A percentile compares a stretch with the other conserved stretches of the same genome.
phyloP scores from a whole-genome alignment of 352 stramenopile genomes.

The Globisporangium polare region DNA sequence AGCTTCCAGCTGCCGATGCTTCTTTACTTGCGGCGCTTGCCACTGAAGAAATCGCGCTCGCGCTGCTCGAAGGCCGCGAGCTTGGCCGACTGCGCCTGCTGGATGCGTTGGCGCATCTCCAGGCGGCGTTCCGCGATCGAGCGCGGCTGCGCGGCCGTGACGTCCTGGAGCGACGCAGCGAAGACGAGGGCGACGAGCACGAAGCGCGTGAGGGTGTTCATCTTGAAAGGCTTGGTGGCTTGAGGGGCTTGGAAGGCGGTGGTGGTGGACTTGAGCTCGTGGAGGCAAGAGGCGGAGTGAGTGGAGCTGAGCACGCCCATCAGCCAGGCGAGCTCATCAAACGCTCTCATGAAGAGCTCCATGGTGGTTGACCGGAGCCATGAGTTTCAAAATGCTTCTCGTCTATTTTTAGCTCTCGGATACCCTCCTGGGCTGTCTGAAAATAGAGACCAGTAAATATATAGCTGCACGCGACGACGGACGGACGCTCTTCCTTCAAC shows the following conservation, averaged over 20 bases:
- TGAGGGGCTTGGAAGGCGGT: not conserved
- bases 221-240: not conserved
- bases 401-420: constrained; percentile 2
- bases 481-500: not conserved
- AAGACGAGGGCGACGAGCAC: constrained; percentile 14
- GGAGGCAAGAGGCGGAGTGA: constrained; percentile 6
- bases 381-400: constrained; percentile 3
- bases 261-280: constrained; percentile 2
- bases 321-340: not conserved
- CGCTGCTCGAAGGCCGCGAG: constrained; percentile 19
- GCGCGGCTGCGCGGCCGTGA: constrained; percentile 7
- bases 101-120: constrained; percentile 21
- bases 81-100: constrained; percentile 17
- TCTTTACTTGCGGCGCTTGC: constrained; percentile 19
- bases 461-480: not conserved
- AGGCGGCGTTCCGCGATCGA: constrained; percentile 18
- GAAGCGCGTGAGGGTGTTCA: constrained; percentile 14
- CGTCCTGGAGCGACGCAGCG: constrained; percentile 10
- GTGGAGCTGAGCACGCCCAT: not conserved
- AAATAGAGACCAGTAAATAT: constrained; percentile 9
- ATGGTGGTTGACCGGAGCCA: not conserved
- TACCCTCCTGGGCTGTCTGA: not conserved
- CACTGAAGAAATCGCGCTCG: constrained; percentile 23
- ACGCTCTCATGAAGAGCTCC: not conserved
- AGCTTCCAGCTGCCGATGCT: not conserved